Conservation (phyloP, 805 yeast genomes). For the Zygotorulaspora danielsina region DNA sequence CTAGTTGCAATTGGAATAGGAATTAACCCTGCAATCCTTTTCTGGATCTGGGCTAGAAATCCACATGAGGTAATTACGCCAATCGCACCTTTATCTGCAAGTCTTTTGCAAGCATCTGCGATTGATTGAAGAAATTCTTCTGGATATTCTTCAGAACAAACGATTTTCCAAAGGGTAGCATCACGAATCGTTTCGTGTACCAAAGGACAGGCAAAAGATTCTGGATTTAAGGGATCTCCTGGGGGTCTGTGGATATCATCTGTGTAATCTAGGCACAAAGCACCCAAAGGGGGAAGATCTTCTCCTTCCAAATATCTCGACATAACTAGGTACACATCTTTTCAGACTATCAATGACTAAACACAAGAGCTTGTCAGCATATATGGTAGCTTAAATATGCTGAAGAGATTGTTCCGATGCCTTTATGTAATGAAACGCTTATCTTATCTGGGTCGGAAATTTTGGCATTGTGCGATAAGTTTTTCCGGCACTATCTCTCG, state of each 20-base stretch:
- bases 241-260: conserved; percentile 37
- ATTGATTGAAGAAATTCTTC: conserved; percentile 29
- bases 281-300: conserved; percentile 29
- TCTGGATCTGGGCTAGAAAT: conserved; percentile 34
- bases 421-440: neutral
- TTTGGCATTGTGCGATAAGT: neutral
- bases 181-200: conserved; percentile 23
- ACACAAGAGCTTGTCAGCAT: too few relatives aligned
- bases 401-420: too few relatives aligned
- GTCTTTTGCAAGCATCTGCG: conserved; percentile 27
- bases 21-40: conserved; percentile 21
- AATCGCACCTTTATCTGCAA: conserved; percentile 33
- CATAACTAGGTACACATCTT: too few relatives aligned
- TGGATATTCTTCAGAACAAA: conserved; percentile 20
- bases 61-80: conserved; percentile 38
- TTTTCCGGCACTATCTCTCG: neutral
- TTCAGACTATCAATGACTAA: too few relatives aligned
- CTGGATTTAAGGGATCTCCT: conserved; percentile 30
- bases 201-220: conserved; percentile 28
- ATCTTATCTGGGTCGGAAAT: conserved; percentile 1
- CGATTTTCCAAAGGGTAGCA: conserved; percentile 32
- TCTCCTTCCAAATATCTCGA: conserved; percentile 21
- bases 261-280: conserved; percentile 30
- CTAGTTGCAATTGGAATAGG: conserved; percentile 36
- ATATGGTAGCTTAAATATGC: too few relatives aligned